Percentiles rank a stretch among this genome's conserved stretches.
Conservation (phyloP, 2,329 filamentous ascomycete genomes). For the Rugonectria rugulosa region DNA sequence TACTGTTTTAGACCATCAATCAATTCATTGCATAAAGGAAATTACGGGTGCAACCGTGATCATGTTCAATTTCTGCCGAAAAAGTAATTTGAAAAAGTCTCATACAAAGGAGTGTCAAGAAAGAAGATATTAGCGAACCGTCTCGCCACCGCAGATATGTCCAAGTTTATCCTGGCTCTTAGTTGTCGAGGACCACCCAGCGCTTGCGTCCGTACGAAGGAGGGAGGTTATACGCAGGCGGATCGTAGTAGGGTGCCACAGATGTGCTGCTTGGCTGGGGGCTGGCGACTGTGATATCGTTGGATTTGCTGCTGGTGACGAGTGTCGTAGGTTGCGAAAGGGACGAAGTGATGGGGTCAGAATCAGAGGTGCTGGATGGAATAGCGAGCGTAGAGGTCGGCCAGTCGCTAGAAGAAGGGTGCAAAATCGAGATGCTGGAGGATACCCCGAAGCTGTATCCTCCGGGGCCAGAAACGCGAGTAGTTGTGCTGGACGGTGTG, state of each 20-base stretch:
- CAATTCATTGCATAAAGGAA: background rate
- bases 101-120: constrained; percentile 15
- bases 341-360: constrained; percentile 8
- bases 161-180: constrained; percentile 2
- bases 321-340: constrained; percentile 33
- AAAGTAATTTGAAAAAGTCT: constrained; percentile 11
- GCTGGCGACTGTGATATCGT: background rate
- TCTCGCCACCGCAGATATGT: background rate
- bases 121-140: background rate
- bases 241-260: constrained; percentile 34
- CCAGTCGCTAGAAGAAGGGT: background rate
- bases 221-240: constrained; percentile 26
- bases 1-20: too few relatives aligned
- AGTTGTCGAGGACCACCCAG: constrained; percentile 16
- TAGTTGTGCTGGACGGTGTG: background rate
- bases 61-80: background rate
- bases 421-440: background rate
- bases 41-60: background rate
- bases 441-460: constrained; percentile 10
- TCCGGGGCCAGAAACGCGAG: constrained; percentile 1
- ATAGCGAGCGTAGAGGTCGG: constrained; percentile 19
- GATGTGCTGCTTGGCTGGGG: constrained; percentile 19
- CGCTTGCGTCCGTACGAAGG: constrained; percentile 35
- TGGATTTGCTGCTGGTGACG: constrained; percentile 32
- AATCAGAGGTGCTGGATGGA: constrained; percentile 20